Conservation (phyloP, 2,329 filamentous ascomycete genomes). For the Alternaria arborescens region DNA sequence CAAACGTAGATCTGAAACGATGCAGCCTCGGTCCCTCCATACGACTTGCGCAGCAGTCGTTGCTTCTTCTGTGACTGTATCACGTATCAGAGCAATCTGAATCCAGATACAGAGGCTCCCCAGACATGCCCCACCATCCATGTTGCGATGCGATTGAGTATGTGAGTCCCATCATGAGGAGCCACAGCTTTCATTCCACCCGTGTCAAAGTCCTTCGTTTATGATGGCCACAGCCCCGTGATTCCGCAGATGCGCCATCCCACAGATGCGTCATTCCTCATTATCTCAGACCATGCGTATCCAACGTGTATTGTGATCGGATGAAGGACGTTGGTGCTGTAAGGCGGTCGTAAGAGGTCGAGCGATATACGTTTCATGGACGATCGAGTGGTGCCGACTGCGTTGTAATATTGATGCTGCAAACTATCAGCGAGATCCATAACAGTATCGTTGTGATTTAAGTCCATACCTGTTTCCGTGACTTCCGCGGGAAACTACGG, state of each 20-base stretch:
- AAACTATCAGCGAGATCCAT: background rate
- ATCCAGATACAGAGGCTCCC: background rate
- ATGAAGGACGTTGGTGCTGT: background rate
- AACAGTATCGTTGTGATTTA: background rate
- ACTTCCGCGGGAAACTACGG: background rate
- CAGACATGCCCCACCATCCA: slow-evolving; percentile 1
- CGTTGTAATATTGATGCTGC: background rate
- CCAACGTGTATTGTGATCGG: background rate
- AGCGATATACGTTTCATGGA: background rate
- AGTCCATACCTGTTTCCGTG: background rate
- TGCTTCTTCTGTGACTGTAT: background rate
- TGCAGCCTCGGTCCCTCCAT: slow-evolving; percentile 13
- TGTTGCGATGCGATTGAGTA: background rate
- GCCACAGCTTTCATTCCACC: background rate
- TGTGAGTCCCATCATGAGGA: background rate
- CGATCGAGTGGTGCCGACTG: background rate
- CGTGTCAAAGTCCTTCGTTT: background rate
- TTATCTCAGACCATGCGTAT: background rate
- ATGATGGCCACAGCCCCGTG: too few relatives aligned
- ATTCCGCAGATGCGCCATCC: background rate
- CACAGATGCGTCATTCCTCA: background rate
- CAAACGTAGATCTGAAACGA: slow-evolving; percentile 41
- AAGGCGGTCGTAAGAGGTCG: background rate
- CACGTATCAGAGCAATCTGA: background rate
- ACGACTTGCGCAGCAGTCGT: background rate